Percentiles rank a stretch among this genome's conserved stretches.
These are phyloP conservation scores for Geotrichum reessii DNA, from an alignment of 1,139 yeast species.

Conservation along the genomic window DNA sequence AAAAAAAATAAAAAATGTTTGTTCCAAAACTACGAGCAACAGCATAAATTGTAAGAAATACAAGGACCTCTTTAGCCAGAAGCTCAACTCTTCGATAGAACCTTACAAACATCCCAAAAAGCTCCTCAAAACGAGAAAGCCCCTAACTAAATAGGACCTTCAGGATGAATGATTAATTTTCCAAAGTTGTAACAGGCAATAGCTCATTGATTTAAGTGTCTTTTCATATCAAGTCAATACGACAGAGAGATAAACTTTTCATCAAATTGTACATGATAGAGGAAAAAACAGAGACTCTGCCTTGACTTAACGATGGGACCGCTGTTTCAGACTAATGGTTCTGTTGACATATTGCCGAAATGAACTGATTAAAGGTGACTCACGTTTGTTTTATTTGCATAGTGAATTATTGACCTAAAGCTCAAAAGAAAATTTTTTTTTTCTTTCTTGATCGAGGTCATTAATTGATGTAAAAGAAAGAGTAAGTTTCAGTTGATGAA, in stretches of 20 bases:
- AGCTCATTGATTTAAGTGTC: slow-evolving; percentile 26
- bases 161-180: slow-evolving; percentile 62
- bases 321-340: background rate
- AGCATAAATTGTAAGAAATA: slow-evolving; percentile 21
- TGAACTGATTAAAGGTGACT: background rate
- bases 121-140: slow-evolving; percentile 41
- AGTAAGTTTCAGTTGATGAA: too few species aligned
- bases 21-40: slow-evolving; percentile 40
- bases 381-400: background rate
- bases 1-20: slow-evolving; percentile 28
- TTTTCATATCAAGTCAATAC: background rate
- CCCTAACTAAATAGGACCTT: slow-evolving; percentile 24
- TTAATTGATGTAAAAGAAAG: background rate
- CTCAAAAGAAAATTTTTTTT: background rate
- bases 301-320: slow-evolving; percentile 40
- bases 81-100: slow-evolving; percentile 44
- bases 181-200: slow-evolving; percentile 92
- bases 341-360: too few species aligned
- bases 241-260: background rate
- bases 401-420: background rate
- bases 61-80: slow-evolving; percentile 12
- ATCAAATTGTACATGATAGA: slow-evolving; percentile 25
- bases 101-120: slow-evolving; percentile 40
- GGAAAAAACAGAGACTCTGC: slow-evolving; percentile 26
- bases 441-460: background rate